phyloP scores from a whole-genome alignment of 2,329 filamentous ascomycete species.

The Ilyonectria robusta region DNA sequence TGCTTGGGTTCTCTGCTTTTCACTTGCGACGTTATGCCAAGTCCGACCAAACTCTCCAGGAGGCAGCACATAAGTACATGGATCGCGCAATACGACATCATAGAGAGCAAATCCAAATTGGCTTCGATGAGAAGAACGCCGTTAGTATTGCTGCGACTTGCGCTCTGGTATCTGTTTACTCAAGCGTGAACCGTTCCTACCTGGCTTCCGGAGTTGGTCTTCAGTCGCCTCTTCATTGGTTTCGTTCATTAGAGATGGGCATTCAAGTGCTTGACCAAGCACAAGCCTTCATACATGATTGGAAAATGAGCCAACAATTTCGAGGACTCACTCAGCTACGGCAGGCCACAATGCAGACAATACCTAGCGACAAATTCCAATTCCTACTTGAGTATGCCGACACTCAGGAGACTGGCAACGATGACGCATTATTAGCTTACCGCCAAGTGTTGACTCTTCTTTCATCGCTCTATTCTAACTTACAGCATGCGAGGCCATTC shows the following conservation, averaged over 20 bases:
- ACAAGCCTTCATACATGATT: not conserved
- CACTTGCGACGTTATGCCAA: constrained; percentile 8
- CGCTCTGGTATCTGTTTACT: not conserved
- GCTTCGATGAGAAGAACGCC: constrained; percentile 8
- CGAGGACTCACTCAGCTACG: not conserved
- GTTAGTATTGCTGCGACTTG: constrained; percentile 1
- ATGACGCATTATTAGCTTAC: not conserved
- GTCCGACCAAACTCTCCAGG: constrained; percentile 1
- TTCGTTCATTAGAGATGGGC: constrained; percentile 1
- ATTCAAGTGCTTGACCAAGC: not conserved
- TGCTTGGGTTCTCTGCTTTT: constrained; percentile 18
- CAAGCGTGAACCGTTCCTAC: not conserved
- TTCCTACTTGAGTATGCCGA: constrained; percentile 12
- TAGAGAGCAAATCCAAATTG: not conserved
- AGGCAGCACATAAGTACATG: constrained; percentile 13
- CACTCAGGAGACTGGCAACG: not conserved
- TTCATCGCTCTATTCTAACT: not conserved
- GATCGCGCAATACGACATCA: constrained; percentile 13
- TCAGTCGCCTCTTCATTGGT: constrained; percentile 13
- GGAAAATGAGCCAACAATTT: not conserved
- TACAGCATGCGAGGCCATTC: not conserved
- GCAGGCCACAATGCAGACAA: not conserved
- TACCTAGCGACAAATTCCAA: not conserved
- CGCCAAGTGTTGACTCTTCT: not conserved
- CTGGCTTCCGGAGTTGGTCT: not conserved